Conservation (phyloP, 148 eudicot genomes). For the Fagopyrum tataricum region DNA sequence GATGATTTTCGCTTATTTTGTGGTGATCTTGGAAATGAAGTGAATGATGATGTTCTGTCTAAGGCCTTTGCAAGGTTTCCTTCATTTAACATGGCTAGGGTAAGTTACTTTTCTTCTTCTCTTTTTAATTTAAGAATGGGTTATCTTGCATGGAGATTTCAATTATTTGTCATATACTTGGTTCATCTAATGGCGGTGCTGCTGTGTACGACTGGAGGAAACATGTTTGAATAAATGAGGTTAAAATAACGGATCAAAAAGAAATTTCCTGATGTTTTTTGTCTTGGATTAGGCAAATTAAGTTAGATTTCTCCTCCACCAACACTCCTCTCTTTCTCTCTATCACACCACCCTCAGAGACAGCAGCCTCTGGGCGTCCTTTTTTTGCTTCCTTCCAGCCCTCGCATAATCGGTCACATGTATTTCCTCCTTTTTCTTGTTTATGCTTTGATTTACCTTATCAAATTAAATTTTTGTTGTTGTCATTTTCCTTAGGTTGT, state of each 20-base stretch:
- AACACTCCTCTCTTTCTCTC: no score
- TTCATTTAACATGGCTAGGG: slow-evolving; percentile 83
- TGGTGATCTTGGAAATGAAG: slow-evolving; percentile 96
- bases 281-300: no score
- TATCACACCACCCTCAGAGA: no score
- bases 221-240: no score
- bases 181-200: neutral
- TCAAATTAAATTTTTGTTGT: neutral
- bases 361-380: no score
- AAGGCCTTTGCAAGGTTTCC: slow-evolving; percentile 88
- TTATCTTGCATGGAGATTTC: neutral
- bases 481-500: slow-evolving; percentile 47
- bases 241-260: no score
- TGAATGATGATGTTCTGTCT: slow-evolving; percentile 94
- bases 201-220: no score
- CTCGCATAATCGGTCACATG: no score
- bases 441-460: neutral
- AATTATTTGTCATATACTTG: neutral
- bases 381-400: no score
- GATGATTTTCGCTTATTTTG: slow-evolving; percentile 89
- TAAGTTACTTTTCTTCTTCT: slow-evolving; percentile 28
- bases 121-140: neutral
- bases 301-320: no score
- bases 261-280: no score
- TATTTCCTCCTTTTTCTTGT: no score